These are phyloP conservation scores for Aquilaria yunnanensis DNA, from an alignment of 345 rosid genomes.

Conservation along the genomic window DNA sequence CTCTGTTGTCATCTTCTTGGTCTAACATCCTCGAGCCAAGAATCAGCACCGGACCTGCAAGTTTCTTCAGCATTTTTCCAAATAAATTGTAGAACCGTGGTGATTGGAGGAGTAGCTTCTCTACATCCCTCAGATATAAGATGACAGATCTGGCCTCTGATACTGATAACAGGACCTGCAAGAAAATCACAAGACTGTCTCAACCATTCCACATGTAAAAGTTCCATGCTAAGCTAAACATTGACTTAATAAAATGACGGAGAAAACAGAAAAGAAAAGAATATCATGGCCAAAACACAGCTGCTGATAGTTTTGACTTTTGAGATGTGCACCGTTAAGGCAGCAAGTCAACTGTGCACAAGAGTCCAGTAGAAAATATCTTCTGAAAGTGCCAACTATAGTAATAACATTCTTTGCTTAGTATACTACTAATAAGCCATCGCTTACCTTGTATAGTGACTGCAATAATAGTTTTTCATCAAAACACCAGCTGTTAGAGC, in stretches of 20 bases:
- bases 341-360: too few relatives aligned
- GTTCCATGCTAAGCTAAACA: neutral
- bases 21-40: slow-evolving; percentile 79
- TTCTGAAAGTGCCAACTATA: too few relatives aligned
- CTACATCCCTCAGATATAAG: slow-evolving; percentile 76
- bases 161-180: slow-evolving; percentile 65
- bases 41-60: slow-evolving; percentile 69
- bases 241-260: neutral
- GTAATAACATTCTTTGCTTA: too few relatives aligned
- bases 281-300: too few relatives aligned
- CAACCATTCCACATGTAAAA: neutral
- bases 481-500: slow-evolving; percentile 62
- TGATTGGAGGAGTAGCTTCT: slow-evolving; percentile 75
- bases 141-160: slow-evolving; percentile 57
- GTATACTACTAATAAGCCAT: too few relatives aligned
- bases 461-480: slow-evolving; percentile 74
- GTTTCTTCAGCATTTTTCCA: slow-evolving; percentile 53
- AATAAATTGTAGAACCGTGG: slow-evolving; percentile 61
- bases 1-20: slow-evolving; percentile 48
- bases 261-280: neutral
- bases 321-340: too few relatives aligned
- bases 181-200: slow-evolving; percentile 5
- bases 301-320: too few relatives aligned
- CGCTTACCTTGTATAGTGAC: slow-evolving; percentile 81
- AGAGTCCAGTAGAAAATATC: too few relatives aligned